phyloP scores from a whole-genome alignment of 2,329 filamentous ascomycete genomes.

The Teratosphaeriaceae sp. region DNA sequence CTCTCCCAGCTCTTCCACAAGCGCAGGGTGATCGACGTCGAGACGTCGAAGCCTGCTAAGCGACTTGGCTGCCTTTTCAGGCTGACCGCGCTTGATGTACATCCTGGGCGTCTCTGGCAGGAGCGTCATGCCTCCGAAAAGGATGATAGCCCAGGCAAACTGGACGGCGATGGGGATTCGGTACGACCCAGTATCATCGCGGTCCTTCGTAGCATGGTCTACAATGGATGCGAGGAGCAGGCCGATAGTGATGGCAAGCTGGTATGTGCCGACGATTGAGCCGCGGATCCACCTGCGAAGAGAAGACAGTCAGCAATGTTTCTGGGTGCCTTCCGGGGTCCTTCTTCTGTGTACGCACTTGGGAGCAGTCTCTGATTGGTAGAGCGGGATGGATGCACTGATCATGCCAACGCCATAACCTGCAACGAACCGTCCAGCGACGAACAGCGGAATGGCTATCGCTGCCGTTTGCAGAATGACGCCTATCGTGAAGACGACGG shows the following conservation, averaged over 20 bases:
- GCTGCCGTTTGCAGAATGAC: conserved; percentile 67
- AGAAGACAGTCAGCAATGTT: conserved; percentile 28
- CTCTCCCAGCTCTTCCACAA: conserved; percentile 64
- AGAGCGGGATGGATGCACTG: conserved; percentile 58
- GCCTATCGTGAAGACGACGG: conserved; percentile 60
- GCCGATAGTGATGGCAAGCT: conserved; percentile 68
- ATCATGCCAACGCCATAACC: conserved; percentile 64
- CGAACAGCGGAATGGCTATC: conserved; percentile 51
- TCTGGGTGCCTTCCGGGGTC: conserved; percentile 61
- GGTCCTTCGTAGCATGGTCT: conserved; percentile 56
- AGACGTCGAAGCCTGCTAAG: conserved; percentile 63
- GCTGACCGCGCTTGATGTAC: conserved; percentile 29
- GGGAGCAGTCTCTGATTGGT: conserved; percentile 60
- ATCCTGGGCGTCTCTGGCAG: conserved; percentile 32
- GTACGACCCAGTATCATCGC: conserved; percentile 29
- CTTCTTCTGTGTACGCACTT: no score
- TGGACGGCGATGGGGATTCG: conserved; percentile 32
- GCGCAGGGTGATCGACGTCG: conserved; percentile 54
- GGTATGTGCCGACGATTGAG: conserved; percentile 67
- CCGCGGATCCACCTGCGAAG: conserved; percentile 68
- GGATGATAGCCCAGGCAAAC: conserved; percentile 31
- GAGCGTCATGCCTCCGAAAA: no score
- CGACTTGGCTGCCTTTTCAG: conserved; percentile 39
- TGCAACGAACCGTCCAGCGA: conserved; percentile 52
- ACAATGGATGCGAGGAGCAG: conserved; percentile 60